Evolutionary conservation across 2,329 filamentous ascomycete genomes (phyloP).

Genomic region (Stachybotrys chartarum): DNA sequence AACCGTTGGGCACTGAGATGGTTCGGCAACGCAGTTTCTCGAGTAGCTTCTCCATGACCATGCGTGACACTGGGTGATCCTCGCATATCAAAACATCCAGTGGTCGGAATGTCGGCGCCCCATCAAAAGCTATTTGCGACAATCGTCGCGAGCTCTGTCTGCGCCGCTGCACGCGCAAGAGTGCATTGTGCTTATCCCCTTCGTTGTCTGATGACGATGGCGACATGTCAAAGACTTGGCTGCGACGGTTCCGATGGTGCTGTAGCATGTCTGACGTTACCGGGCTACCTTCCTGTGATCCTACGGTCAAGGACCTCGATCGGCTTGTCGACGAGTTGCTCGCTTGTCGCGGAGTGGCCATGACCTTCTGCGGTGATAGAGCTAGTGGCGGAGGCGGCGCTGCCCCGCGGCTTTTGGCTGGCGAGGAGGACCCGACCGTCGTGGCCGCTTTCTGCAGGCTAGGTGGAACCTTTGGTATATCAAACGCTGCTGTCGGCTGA

Average conservation of each 20-base stretch:
- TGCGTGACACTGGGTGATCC: conserved; percentile 90
- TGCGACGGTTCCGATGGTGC: conserved; percentile 81
- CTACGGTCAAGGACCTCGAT: conserved; percentile 83
- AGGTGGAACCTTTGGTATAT: conserved; percentile 57
- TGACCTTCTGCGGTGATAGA: conserved; percentile 56
- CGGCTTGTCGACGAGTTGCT: conserved; percentile 59
- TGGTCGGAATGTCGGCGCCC: conserved; percentile 80
- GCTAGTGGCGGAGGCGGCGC: conserved; percentile 43
- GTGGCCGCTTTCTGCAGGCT: conserved; percentile 55
- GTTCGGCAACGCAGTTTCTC: conserved; percentile 94
- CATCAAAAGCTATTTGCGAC: conserved; percentile 81
- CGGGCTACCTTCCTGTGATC: conserved; percentile 85
- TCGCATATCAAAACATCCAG: conserved; percentile 95
- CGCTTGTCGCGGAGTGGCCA: conserved; percentile 52
- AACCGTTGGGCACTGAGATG: conserved; percentile 82
- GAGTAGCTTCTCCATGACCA: conserved; percentile 98
- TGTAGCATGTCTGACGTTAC: conserved; percentile 62
- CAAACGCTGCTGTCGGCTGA: conserved; percentile 64
- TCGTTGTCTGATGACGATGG: conserved; percentile 98
- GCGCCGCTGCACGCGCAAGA: conserved; percentile 85
- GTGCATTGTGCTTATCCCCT: conserved; percentile 81
- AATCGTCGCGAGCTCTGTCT: conserved; percentile 93
- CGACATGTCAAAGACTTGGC: conserved; percentile 92
- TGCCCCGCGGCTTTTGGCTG: conserved; percentile 47
- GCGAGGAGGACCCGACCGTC: conserved; percentile 41